phyloP scores from a whole-genome alignment of 2,329 filamentous ascomycete species.

The Ampelomyces quisqualis region DNA sequence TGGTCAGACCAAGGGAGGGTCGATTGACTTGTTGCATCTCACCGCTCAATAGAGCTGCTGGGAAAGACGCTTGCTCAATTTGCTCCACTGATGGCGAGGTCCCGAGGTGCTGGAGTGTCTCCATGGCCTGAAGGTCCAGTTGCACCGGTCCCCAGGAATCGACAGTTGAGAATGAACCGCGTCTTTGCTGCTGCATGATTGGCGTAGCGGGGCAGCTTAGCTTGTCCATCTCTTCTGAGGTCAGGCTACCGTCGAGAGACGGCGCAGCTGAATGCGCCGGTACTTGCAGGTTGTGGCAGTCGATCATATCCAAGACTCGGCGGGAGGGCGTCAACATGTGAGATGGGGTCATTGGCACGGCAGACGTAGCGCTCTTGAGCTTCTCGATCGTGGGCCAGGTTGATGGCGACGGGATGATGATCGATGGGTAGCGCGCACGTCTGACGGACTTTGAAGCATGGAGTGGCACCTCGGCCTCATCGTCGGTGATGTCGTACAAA shows the following conservation, averaged over 20 bases:
- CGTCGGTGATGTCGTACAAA: slow-evolving; percentile 80
- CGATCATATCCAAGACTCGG: slow-evolving; percentile 70
- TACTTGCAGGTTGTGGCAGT: slow-evolving; percentile 58
- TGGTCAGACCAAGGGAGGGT: slow-evolving; percentile 49
- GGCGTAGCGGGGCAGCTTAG: slow-evolving; percentile 86
- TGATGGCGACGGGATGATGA: slow-evolving; percentile 61
- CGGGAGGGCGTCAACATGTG: slow-evolving; percentile 74
- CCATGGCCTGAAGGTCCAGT: slow-evolving; percentile 77
- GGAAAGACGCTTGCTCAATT: slow-evolving; percentile 28
- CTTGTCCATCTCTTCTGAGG: slow-evolving; percentile 80
- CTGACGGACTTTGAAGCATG: slow-evolving; percentile 56
- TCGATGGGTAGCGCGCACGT: slow-evolving; percentile 56
- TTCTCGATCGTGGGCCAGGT: slow-evolving; percentile 59
- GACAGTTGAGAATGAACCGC: slow-evolving; percentile 48
- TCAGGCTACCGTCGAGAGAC: slow-evolving; percentile 84
- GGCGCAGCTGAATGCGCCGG: slow-evolving; percentile 79
- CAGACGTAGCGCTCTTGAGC: slow-evolving; percentile 58
- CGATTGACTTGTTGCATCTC: slow-evolving; percentile 62
- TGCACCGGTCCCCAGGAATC: slow-evolving; percentile 63
- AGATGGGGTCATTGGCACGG: slow-evolving; percentile 44
- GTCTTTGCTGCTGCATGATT: slow-evolving; percentile 50
- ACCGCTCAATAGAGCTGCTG: slow-evolving; percentile 51
- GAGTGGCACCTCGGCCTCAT: slow-evolving; percentile 62
- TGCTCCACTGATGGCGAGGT: slow-evolving; percentile 26
- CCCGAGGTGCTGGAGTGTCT: slow-evolving; percentile 72